Conservation (phyloP, 1,284 basidiomycete genomes). For the Ceratobasidium sp. region DNA sequence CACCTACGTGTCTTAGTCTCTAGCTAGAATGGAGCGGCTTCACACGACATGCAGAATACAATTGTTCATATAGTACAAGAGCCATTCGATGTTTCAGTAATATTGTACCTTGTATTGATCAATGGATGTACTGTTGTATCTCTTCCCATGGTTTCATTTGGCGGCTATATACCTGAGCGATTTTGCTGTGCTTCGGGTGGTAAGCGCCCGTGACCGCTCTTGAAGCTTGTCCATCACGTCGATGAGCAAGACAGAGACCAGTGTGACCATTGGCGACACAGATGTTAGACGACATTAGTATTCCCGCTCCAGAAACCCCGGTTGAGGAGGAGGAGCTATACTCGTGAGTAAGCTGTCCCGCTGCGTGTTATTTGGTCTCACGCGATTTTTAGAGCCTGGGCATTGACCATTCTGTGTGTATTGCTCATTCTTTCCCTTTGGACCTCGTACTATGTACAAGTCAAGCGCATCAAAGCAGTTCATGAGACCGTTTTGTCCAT, state of each 20-base stretch:
- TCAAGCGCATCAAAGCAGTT: constrained; percentile 92
- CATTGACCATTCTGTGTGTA: constrained; percentile 91
- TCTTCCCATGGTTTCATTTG: neutral
- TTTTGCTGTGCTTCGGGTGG: neutral
- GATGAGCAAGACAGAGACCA: neutral
- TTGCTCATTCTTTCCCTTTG: constrained; percentile 93
- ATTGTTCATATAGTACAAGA: constrained; percentile 31
- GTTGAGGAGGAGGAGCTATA: constrained; percentile 34
- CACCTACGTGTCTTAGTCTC: neutral
- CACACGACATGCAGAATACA: neutral
- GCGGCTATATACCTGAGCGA: no score
- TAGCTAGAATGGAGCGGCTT: neutral
- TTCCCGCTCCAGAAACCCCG: constrained; percentile 15
- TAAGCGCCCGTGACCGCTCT: constrained; percentile 15
- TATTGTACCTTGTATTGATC: constrained; percentile 16
- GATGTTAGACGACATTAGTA: constrained; percentile 1
- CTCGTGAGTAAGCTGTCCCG: constrained; percentile 15
- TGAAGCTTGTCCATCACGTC: constrained; percentile 1
- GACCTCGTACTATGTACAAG: constrained; percentile 98
- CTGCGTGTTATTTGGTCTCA: neutral
- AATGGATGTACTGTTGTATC: constrained; percentile 26
- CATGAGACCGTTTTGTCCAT: constrained; percentile 98
- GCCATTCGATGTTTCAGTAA: constrained; percentile 32
- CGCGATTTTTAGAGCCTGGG: constrained; percentile 63
- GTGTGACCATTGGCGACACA: neutral